These are phyloP conservation scores for Scenedesmus sp. DNA, from an alignment of 163 green algal species.

Conservation along the genomic window DNA sequence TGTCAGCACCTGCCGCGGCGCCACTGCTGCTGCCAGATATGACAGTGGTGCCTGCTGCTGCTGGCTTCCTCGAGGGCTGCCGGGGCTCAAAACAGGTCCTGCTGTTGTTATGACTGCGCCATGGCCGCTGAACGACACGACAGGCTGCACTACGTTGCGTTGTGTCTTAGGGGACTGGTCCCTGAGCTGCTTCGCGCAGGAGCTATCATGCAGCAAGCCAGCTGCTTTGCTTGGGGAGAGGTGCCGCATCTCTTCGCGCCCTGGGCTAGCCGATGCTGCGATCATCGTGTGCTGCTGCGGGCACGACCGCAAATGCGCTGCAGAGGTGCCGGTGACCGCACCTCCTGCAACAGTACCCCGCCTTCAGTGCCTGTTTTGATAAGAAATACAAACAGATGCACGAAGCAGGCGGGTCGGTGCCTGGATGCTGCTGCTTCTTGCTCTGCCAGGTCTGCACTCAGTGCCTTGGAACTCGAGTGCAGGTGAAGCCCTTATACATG, in stretches of 20 bases:
- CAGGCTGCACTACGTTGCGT: background rate
- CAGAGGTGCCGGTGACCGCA: background rate
- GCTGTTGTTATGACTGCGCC: constrained; percentile 4
- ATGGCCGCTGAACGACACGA: constrained; percentile 20
- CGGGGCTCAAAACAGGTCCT: background rate
- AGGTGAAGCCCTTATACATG: background rate
- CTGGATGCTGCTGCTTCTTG: background rate
- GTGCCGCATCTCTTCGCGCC: constrained; percentile 19
- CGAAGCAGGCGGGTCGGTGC: background rate
- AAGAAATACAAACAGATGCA: background rate
- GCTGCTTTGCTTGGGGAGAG: constrained; percentile 4
- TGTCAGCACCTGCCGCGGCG: background rate
- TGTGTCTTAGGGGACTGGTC: constrained; percentile 30
- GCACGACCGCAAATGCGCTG: background rate
- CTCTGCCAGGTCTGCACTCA: background rate
- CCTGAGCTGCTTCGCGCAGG: constrained; percentile 9
- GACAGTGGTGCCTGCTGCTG: background rate
- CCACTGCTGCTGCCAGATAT: background rate
- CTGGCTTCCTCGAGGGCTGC: background rate
- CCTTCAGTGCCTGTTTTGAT: background rate
- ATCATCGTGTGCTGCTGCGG: constrained; percentile 5
- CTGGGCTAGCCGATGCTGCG: constrained; percentile 10
- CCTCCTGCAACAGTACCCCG: background rate
- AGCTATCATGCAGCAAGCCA: constrained; percentile 20
- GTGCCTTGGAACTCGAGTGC: background rate